Evolutionary conservation across 2,329 filamentous ascomycete species (phyloP).

Genomic region (Pestalotiopsis fici): DNA sequence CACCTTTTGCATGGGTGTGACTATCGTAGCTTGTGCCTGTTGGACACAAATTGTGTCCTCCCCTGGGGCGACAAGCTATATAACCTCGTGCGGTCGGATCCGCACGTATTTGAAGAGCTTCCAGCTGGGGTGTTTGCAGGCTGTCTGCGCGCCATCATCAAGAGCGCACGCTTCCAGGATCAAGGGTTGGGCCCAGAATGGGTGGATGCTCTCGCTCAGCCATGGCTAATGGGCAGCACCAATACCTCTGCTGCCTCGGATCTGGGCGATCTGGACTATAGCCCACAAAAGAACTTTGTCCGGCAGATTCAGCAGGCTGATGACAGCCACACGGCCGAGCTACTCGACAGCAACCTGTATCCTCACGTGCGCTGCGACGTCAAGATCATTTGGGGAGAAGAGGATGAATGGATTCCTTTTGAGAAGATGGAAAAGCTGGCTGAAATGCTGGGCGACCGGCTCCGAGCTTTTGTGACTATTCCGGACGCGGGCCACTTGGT

Average conservation of each 20-base stretch:
- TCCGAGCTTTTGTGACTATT: neutral
- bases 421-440: neutral
- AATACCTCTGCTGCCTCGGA: neutral
- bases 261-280: neutral
- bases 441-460: neutral
- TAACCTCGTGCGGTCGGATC: conserved; percentile 3
- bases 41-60: conserved; percentile 5
- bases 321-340: conserved; percentile 4
- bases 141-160: neutral
- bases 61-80: conserved; percentile 7
- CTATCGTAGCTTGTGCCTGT: neutral
- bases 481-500: conserved; percentile 1
- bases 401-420: neutral
- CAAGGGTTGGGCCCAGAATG: neutral
- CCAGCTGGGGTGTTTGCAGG: neutral
- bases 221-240: neutral
- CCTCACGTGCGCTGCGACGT: neutral
- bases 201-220: conserved; percentile 1
- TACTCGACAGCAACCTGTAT: neutral
- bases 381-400: conserved; percentile 6
- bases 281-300: neutral
- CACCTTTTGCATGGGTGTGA: conserved; percentile 2
- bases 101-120: neutral
- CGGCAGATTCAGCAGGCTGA: conserved; percentile 2
- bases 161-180: neutral